phyloP scores from a whole-genome alignment of 2,329 filamentous ascomycete species.

The Pyrenochaeta sp. region DNA sequence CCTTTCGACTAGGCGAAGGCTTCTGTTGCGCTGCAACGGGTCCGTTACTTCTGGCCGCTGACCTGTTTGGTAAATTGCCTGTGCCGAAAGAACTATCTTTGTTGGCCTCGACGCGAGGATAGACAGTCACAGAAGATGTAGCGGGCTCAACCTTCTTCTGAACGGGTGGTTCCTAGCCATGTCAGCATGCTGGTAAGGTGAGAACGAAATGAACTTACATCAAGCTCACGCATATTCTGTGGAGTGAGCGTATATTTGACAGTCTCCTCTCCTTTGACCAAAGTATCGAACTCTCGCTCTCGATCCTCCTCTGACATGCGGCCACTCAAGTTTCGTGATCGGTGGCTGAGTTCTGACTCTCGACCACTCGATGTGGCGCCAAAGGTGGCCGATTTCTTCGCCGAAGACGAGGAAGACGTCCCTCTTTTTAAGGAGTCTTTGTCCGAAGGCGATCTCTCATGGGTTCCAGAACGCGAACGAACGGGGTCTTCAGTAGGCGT shows the following conservation, averaged over 20 bases:
- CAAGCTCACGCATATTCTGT: conserved; percentile 53
- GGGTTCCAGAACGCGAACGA: conserved; percentile 23
- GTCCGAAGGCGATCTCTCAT: conserved; percentile 34
- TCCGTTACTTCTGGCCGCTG: conserved; percentile 29
- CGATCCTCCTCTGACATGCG: conserved; percentile 50
- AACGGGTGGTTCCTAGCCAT: conserved; percentile 26
- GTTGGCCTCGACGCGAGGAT: conserved; percentile 40
- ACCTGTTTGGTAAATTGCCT: conserved; percentile 31
- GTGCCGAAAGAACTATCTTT: conserved; percentile 39
- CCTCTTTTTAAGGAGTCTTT: conserved; percentile 41
- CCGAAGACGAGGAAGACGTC: conserved; percentile 40
- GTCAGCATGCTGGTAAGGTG: conserved; percentile 13
- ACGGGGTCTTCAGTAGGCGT: conserved; percentile 31
- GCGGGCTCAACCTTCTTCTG: conserved; percentile 26
- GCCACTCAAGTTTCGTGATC: conserved; percentile 35
- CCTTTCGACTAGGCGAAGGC: conserved; percentile 34
- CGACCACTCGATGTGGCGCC: conserved; percentile 42
- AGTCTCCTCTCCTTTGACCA: conserved; percentile 56
- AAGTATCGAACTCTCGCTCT: conserved; percentile 55
- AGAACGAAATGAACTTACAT: conserved; percentile 44
- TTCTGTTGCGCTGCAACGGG: conserved; percentile 24
- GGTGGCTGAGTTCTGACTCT: conserved; percentile 43
- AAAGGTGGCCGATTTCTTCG: conserved; percentile 37
- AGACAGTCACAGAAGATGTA: conserved; percentile 38
- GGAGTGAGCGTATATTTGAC: conserved; percentile 60